phyloP scores from a whole-genome alignment of 371 early-diverging fungal species.

The Apophysomyces trapeziformis region DNA sequence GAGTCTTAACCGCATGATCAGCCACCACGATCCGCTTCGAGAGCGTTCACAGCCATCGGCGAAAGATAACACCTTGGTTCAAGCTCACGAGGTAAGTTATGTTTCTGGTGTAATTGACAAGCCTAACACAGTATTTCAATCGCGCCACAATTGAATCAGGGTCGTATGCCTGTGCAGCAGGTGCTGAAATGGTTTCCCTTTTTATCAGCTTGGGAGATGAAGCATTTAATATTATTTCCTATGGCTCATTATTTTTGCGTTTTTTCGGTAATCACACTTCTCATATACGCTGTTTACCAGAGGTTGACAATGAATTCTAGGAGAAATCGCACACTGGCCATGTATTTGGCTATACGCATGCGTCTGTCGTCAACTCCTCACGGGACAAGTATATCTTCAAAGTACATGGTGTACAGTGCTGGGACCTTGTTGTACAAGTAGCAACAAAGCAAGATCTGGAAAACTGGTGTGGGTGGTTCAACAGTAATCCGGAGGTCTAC shows the following conservation, averaged over 20 bases:
- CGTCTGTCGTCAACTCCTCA: not conserved
- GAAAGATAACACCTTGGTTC: slow-evolving; percentile 28
- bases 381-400: not conserved
- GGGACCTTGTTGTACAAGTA: slow-evolving; percentile 6
- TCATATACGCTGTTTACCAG: not conserved
- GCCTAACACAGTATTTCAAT: too few species aligned
- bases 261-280: slow-evolving; percentile 38
- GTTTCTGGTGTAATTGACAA: too few species aligned
- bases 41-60: slow-evolving; percentile 4
- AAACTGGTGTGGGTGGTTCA: slow-evolving; percentile 3
- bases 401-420: not conserved
- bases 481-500: not conserved
- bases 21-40: not conserved
- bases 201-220: slow-evolving; percentile 63
- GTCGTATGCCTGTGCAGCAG: slow-evolving; percentile 53
- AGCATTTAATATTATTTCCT: slow-evolving; percentile 55
- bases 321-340: not conserved
- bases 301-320: slow-evolving; percentile 12
- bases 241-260: slow-evolving; percentile 54
- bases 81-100: slow-evolving; percentile 51
- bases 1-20: slow-evolving; percentile 39
- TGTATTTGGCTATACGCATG: not conserved
- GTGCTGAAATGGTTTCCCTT: slow-evolving; percentile 52
- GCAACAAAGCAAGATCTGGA: slow-evolving; percentile 1
- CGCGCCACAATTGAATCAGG: slow-evolving; percentile 10